Evolutionary conservation across 1,284 basidiomycete genomes (phyloP).

Genomic region (Leccinum pachyderme): DNA sequence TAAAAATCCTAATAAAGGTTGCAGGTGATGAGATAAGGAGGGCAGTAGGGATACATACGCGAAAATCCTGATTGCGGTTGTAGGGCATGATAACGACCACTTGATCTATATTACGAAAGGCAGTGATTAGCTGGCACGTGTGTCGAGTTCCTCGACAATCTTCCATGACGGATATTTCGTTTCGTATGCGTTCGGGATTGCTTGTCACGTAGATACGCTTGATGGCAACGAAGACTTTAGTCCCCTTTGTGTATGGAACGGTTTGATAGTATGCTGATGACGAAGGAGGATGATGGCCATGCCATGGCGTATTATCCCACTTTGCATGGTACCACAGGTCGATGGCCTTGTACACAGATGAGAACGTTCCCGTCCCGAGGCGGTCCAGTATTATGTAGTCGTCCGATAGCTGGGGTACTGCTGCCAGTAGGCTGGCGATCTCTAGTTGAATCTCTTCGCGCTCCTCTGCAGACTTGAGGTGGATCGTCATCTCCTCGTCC

Average conservation of each 20-base stretch:
- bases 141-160: constrained; percentile 80
- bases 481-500: constrained; percentile 59
- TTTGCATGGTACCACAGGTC: constrained; percentile 75
- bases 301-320: constrained; percentile 85
- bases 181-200: constrained; percentile 88
- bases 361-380: constrained; percentile 96
- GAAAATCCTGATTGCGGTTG: constrained; percentile 89
- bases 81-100: constrained; percentile 96
- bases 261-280: constrained; percentile 65
- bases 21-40: constrained; percentile 2
- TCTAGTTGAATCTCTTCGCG: constrained; percentile 74
- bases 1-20: constrained; percentile 64
- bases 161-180: constrained; percentile 94
- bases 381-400: constrained; percentile 88
- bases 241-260: constrained; percentile 36
- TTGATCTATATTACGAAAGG: constrained; percentile 90
- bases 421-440: constrained; percentile 61
- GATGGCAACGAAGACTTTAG: constrained; percentile 83
- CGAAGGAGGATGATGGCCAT: constrained; percentile 55
- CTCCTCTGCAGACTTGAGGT: constrained; percentile 63
- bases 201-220: constrained; percentile 98
- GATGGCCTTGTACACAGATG: constrained; percentile 96
- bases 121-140: constrained; percentile 90
- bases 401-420: constrained; percentile 61
- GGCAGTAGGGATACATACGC: constrained; percentile 51